phyloP scores from a whole-genome alignment of 1,284 basidiomycete genomes.

The Ceratobasidium theobromae region DNA sequence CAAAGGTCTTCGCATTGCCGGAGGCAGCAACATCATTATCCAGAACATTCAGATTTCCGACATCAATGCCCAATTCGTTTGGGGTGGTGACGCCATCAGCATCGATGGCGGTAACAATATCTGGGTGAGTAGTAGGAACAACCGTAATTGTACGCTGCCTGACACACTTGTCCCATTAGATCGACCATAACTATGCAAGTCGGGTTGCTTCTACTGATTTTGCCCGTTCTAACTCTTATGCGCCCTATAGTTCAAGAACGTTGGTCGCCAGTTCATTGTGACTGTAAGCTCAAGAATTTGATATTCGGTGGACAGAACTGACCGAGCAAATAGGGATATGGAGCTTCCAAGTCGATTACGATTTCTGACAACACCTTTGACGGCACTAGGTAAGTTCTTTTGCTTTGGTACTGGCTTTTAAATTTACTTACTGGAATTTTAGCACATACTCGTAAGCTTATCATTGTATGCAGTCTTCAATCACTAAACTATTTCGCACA shows the following conservation, averaged over 20 bases:
- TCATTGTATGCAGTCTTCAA: neutral
- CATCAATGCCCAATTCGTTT: slow-evolving; percentile 39
- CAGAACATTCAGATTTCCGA: slow-evolving; percentile 39
- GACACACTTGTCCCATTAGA: slow-evolving; percentile 3
- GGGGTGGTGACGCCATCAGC: slow-evolving; percentile 41
- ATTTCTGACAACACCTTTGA: slow-evolving; percentile 29
- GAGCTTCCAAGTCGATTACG: slow-evolving; percentile 3
- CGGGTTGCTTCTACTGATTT: neutral
- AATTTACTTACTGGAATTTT: neutral
- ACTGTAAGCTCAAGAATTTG: no score
- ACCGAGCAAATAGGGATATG: slow-evolving; percentile 7
- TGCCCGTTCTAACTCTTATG: neutral
- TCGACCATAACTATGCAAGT: slow-evolving; percentile 37
- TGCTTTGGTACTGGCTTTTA: neutral
- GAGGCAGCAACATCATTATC: slow-evolving; percentile 23
- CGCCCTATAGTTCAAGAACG: slow-evolving; percentile 21
- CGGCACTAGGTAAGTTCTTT: slow-evolving; percentile 10
- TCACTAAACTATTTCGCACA: neutral
- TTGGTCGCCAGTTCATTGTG: slow-evolving; percentile 28
- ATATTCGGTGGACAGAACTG: no score
- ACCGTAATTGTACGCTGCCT: neutral
- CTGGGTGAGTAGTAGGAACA: slow-evolving; percentile 37
- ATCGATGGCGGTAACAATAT: slow-evolving; percentile 37
- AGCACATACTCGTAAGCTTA: slow-evolving; percentile 31
- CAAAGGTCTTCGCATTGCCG: slow-evolving; percentile 10